Conservation (phyloP, 2,329 filamentous ascomycete genomes). For the Exserohilum rostratum region DNA sequence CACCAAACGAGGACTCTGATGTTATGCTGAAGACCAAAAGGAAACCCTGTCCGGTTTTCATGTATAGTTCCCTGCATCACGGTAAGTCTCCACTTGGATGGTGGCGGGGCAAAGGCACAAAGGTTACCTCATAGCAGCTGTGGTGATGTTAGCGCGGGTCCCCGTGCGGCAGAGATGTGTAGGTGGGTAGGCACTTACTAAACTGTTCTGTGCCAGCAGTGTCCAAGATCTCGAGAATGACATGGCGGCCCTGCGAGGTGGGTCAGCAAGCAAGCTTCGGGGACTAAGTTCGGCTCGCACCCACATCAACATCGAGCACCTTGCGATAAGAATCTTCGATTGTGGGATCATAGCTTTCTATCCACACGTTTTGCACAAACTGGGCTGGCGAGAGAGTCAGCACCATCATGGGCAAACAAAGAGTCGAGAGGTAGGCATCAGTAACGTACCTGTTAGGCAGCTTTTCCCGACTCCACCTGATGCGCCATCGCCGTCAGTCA, state of each 20-base stretch:
- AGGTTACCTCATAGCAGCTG: slow-evolving; percentile 45
- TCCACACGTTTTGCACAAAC: slow-evolving; percentile 94
- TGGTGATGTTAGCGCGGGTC: slow-evolving; percentile 21
- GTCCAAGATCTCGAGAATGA: slow-evolving; percentile 88
- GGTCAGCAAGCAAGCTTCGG: slow-evolving; percentile 16
- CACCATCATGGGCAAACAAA: background rate
- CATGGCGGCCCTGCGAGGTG: slow-evolving; percentile 73
- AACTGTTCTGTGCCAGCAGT: slow-evolving; percentile 93
- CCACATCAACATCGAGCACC: slow-evolving; percentile 77
- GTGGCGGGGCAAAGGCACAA: slow-evolving; percentile 17
- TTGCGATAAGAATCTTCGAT: slow-evolving; percentile 68
- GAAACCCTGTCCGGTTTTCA: slow-evolving; percentile 93
- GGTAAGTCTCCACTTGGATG: slow-evolving; percentile 19
- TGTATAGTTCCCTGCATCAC: slow-evolving; percentile 58
- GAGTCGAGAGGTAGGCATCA: background rate
- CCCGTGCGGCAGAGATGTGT: background rate
- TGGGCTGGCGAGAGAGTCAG: slow-evolving; percentile 63
- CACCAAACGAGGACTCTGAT: slow-evolving; percentile 79
- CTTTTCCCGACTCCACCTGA: slow-evolving; percentile 89
- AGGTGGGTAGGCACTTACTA: slow-evolving; percentile 62
- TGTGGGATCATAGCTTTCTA: slow-evolving; percentile 72
- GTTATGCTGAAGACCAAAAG: slow-evolving; percentile 92
- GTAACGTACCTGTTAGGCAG: slow-evolving; percentile 77
- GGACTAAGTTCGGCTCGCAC: slow-evolving; percentile 45
- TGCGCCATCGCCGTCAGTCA: slow-evolving; percentile 36